Evolutionary conservation across 2,329 filamentous ascomycete genomes (phyloP).

Genomic region (Alternaria metachromatica): DNA sequence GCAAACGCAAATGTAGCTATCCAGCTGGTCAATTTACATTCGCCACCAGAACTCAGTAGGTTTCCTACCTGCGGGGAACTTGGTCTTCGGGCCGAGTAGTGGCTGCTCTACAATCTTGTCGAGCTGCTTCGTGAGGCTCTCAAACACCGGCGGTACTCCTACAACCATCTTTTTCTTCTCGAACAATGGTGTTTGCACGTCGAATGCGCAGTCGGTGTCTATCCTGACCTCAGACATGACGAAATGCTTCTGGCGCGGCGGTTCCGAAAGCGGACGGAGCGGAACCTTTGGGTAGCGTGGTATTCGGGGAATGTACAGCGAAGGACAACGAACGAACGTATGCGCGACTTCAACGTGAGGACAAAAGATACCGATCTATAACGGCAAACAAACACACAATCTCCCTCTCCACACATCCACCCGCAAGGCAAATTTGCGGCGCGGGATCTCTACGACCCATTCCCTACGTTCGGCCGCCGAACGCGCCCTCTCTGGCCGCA

Average conservation of each 20-base stretch:
- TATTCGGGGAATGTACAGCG: background rate
- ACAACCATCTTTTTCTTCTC: conserved; percentile 49
- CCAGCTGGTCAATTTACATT: conserved; percentile 19
- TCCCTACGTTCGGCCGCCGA: background rate
- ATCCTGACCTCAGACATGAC: conserved; percentile 27
- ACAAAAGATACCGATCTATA: background rate
- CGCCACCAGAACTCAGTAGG: background rate
- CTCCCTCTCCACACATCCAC: background rate
- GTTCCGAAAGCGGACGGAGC: conserved; percentile 14
- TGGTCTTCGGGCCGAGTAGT: conserved; percentile 37
- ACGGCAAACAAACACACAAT: background rate
- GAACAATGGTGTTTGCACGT: conserved; percentile 41
- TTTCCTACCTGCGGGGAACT: conserved; percentile 37
- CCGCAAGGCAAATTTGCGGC: conserved; percentile 3
- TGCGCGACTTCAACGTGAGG: background rate
- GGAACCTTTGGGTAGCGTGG: conserved; percentile 15
- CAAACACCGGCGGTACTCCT: conserved; percentile 47
- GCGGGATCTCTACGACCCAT: background rate
- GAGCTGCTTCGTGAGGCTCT: conserved; percentile 42
- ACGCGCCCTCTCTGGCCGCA: background rate
- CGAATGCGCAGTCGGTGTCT: conserved; percentile 23
- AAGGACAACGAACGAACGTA: background rate
- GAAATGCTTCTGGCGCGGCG: conserved; percentile 14
- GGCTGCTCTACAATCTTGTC: conserved; percentile 46
- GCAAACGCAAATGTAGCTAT: conserved; percentile 46